These are phyloP conservation scores for Agaricus sinodeliciosus DNA, from an alignment of 768 basidiomycete species.

Conservation along the genomic window DNA sequence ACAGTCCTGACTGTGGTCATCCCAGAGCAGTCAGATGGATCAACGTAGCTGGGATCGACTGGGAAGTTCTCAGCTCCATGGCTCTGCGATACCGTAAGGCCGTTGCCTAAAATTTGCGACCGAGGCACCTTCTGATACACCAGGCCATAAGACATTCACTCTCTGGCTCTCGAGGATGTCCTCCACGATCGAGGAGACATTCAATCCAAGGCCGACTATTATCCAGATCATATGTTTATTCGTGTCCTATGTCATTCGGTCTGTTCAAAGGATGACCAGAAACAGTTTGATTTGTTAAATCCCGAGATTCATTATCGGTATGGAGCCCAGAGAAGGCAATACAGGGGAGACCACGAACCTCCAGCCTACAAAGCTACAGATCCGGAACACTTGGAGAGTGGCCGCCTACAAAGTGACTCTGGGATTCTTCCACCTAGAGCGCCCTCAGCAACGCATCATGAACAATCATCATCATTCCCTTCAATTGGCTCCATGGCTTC, in stretches of 20 bases:
- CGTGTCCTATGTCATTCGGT: conserved; percentile 49
- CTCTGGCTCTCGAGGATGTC: conserved; percentile 60
- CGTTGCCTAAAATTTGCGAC: conserved; percentile 10
- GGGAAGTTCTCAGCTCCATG: conserved; percentile 57
- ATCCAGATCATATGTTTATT: conserved; percentile 55
- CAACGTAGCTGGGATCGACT: conserved; percentile 54
- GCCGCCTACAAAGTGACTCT: background rate
- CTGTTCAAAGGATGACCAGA: background rate
- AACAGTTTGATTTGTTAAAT: background rate
- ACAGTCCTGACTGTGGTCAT: conserved; percentile 24
- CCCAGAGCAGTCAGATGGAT: conserved; percentile 46
- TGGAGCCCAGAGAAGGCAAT: background rate
- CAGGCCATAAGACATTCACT: conserved; percentile 45
- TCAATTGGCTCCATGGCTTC: background rate
- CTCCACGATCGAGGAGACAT: conserved; percentile 47
- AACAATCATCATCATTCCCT: background rate
- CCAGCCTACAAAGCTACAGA: conserved; percentile 1
- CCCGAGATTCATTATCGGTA: background rate
- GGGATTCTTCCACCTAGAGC: background rate
- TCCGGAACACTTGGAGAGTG: conserved; percentile 1
- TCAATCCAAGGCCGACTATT: conserved; percentile 41
- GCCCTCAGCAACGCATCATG: background rate
- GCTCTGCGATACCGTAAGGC: conserved; percentile 49
- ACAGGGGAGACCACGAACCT: background rate
- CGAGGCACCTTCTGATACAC: background rate